phyloP scores from a whole-genome alignment of 179 eudicot species.

The Vitellaria paradoxa region DNA sequence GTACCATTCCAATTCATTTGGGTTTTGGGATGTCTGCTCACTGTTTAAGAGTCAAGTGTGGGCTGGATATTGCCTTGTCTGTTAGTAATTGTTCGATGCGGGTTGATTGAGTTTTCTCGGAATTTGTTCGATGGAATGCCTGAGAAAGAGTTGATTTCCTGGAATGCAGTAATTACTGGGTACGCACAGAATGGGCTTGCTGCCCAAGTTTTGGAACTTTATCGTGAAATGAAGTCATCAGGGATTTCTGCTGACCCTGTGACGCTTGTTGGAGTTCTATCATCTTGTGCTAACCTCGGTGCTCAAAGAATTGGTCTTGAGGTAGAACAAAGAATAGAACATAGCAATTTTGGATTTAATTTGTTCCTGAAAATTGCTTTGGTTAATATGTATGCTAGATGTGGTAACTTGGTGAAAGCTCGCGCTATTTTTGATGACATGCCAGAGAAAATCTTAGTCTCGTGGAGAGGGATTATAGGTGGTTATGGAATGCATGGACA shows the following conservation, averaged over 20 bases:
- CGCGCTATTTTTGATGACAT: slow-evolving; percentile 41
- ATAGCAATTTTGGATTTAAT: slow-evolving; percentile 33
- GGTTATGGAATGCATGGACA: slow-evolving; percentile 66
- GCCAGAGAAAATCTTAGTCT: slow-evolving; percentile 43
- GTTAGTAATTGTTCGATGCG: slow-evolving; percentile 54
- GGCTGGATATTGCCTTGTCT: slow-evolving; percentile 37
- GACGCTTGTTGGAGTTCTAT: slow-evolving; percentile 54
- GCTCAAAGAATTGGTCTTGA: slow-evolving; percentile 36
- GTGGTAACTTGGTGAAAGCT: slow-evolving; percentile 56
- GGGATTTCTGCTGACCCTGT: slow-evolving; percentile 45
- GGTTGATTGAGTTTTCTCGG: slow-evolving; percentile 38
- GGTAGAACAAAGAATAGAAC: slow-evolving; percentile 43
- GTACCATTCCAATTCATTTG: slow-evolving; percentile 26
- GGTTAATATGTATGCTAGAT: slow-evolving; percentile 58
- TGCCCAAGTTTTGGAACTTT: slow-evolving; percentile 45
- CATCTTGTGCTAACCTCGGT: slow-evolving; percentile 61
- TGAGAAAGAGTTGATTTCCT: slow-evolving; percentile 47
- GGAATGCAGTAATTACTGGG: slow-evolving; percentile 71
- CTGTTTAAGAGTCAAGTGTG: slow-evolving; percentile 37
- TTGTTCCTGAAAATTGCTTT: slow-evolving; percentile 46
- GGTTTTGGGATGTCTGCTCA: slow-evolving; percentile 42
- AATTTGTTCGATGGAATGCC: slow-evolving; percentile 44
- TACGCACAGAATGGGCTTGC: slow-evolving; percentile 61
- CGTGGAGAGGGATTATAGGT: slow-evolving; percentile 63
- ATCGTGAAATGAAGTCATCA: slow-evolving; percentile 33